Evolutionary conservation across 306 rosid species (phyloP).

Genomic region (Cajanus cajan): DNA sequence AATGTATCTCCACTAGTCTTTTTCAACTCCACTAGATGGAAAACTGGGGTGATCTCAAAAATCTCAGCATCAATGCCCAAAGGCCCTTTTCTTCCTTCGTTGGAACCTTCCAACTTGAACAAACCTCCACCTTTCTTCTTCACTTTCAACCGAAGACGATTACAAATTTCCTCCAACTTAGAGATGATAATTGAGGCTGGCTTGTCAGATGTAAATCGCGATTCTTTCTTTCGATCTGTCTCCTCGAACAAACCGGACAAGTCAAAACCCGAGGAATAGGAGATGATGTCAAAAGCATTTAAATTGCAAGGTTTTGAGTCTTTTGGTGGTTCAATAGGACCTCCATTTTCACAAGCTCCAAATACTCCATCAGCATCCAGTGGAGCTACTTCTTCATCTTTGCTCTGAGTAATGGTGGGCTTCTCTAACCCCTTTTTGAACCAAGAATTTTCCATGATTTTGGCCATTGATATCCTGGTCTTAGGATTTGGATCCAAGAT

Average conservation of each 20-base stretch:
- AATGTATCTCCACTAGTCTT: conserved; percentile 76
- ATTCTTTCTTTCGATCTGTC: conserved; percentile 52
- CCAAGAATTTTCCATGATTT: conserved; percentile 72
- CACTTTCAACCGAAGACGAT: conserved; percentile 53
- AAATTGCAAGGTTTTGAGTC: conserved; percentile 57
- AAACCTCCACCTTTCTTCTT: conserved; percentile 68
- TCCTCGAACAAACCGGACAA: conserved; percentile 82
- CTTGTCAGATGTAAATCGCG: conserved; percentile 64
- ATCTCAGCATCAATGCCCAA: conserved; percentile 75
- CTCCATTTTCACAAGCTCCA: conserved; percentile 38
- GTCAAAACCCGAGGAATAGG: conserved; percentile 83
- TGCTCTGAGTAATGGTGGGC: conserved; percentile 11
- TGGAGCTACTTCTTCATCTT: conserved; percentile 41
- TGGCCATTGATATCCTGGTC: conserved; percentile 60
- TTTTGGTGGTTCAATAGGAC: conserved; percentile 33
- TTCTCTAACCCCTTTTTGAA: conserved; percentile 58
- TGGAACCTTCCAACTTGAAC: conserved; percentile 70
- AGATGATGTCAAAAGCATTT: conserved; percentile 89
- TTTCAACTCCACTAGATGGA: conserved; percentile 82
- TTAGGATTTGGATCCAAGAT: conserved; percentile 85
- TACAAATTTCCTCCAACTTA: conserved; percentile 71
- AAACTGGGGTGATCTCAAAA: conserved; percentile 72
- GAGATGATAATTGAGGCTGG: conserved; percentile 65
- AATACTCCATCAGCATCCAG: conserved; percentile 56
- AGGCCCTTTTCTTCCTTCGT: conserved; percentile 72